phyloP scores from a whole-genome alignment of 129 eudicot species.

The Flaveria brownii region DNA sequence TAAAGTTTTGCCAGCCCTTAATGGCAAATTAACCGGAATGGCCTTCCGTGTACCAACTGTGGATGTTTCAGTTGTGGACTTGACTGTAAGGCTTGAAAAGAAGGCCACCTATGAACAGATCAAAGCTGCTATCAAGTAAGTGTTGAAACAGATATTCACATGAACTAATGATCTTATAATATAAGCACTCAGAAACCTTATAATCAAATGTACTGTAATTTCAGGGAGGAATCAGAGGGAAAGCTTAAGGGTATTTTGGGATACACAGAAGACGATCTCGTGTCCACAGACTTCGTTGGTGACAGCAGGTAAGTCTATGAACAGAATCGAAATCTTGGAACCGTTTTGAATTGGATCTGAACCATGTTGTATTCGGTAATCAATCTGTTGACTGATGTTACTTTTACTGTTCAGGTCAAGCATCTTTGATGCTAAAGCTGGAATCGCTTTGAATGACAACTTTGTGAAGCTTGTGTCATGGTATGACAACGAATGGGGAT shows the following conservation, averaged over 20 bases:
- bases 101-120: constrained; percentile 79
- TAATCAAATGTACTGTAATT: background rate
- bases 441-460: constrained; percentile 71
- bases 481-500: constrained; percentile 94
- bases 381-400: constrained; percentile 2
- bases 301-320: constrained; percentile 57
- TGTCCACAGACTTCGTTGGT: constrained; percentile 82
- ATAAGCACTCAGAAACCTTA: background rate
- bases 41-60: constrained; percentile 78
- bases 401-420: constrained; percentile 55
- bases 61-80: constrained; percentile 81
- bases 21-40: constrained; percentile 62
- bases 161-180: background rate
- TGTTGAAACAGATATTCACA: background rate
- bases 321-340: background rate
- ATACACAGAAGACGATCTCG: constrained; percentile 80
- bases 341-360: background rate
- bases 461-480: constrained; percentile 83
- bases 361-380: background rate
- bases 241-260: constrained; percentile 70
- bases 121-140: constrained; percentile 80
- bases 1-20: constrained; percentile 53
- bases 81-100: constrained; percentile 72
- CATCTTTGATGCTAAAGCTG: constrained; percentile 92
- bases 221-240: constrained; percentile 75